phyloP scores from a whole-genome alignment of 306 rosid species.

The Acacia melanoxylon region DNA sequence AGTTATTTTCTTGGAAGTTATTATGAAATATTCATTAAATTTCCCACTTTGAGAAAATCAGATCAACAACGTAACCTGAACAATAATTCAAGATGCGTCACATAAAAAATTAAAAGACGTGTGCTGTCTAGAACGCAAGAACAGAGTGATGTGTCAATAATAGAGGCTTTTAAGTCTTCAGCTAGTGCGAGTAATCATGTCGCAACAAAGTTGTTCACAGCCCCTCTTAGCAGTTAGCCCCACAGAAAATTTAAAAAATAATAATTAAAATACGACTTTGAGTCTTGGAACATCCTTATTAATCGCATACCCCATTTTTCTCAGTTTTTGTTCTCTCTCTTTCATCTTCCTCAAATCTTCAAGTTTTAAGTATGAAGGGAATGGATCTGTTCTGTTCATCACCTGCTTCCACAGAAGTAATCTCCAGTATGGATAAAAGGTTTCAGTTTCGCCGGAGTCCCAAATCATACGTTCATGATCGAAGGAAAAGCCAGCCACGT shows the following conservation, averaged over 20 bases:
- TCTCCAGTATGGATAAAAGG: conserved; percentile 53
- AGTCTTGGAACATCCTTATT: background rate
- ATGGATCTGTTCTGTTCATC: conserved; percentile 73
- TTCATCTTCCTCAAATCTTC: background rate
- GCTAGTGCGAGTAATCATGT: conserved; percentile 57
- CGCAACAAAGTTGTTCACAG: conserved; percentile 38
- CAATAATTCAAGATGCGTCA: background rate
- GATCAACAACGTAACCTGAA: background rate
- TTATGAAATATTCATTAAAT: background rate
- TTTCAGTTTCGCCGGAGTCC: conserved; percentile 39
- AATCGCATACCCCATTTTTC: background rate
- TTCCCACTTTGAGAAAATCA: background rate
- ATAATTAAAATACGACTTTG: conserved; percentile 17
- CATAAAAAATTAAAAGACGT: background rate
- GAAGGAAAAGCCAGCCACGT: conserved; percentile 36
- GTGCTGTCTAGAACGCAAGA: background rate
- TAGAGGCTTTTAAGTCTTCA: conserved; percentile 39
- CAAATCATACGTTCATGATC: conserved; percentile 30
- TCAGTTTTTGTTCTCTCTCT: background rate
- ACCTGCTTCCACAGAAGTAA: conserved; percentile 66
- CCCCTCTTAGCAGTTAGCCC: conserved; percentile 17
- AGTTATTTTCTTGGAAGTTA: too few relatives aligned
- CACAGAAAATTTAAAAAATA: background rate
- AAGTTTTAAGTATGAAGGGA: conserved; percentile 49
- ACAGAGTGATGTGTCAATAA: conserved; percentile 54